Percentiles rank a stretch among this genome's conserved stretches.
Evolutionary conservation across 1,139 yeast species (phyloP).

Genomic region (Suhomyces yuchorum): DNA sequence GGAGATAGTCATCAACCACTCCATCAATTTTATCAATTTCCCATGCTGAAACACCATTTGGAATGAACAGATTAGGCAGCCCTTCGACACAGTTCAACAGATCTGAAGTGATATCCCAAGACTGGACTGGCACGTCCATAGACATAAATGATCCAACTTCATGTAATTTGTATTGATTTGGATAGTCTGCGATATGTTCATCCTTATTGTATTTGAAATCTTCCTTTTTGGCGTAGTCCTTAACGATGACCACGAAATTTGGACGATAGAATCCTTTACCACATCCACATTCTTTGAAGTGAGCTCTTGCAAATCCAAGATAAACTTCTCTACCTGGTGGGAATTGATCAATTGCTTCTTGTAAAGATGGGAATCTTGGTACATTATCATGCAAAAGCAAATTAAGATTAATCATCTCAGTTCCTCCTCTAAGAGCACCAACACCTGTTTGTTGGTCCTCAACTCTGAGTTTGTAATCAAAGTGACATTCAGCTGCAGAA

Average conservation of each 20-base stretch:
- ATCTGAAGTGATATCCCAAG: slow-evolving; percentile 11
- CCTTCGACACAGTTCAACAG: slow-evolving; percentile 8
- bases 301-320: slow-evolving; percentile 24
- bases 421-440: slow-evolving; percentile 32
- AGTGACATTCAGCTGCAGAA: slow-evolving; percentile 28
- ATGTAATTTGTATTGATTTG: slow-evolving; percentile 7
- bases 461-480: slow-evolving; percentile 23
- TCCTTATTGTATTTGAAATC: slow-evolving; percentile 6
- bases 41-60: slow-evolving; percentile 44
- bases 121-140: slow-evolving; percentile 9
- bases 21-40: slow-evolving; percentile 9
- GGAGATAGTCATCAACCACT: slow-evolving; percentile 15
- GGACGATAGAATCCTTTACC: slow-evolving; percentile 22
- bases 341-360: slow-evolving; percentile 37
- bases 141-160: slow-evolving; percentile 11
- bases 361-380: slow-evolving; percentile 6
- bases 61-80: slow-evolving; percentile 35
- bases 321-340: slow-evolving; percentile 18
- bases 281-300: slow-evolving; percentile 22
- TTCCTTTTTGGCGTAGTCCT: slow-evolving; percentile 9
- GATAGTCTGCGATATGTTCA: slow-evolving; percentile 4
- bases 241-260: slow-evolving; percentile 19
- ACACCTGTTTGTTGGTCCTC: slow-evolving; percentile 9
- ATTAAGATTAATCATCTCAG: slow-evolving; percentile 24
- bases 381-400: slow-evolving; percentile 13